Percentiles rank a stretch among this genome's conserved stretches.
Conservation (phyloP, 2,329 filamentous ascomycete genomes). For the Zopfia rhizophila region DNA sequence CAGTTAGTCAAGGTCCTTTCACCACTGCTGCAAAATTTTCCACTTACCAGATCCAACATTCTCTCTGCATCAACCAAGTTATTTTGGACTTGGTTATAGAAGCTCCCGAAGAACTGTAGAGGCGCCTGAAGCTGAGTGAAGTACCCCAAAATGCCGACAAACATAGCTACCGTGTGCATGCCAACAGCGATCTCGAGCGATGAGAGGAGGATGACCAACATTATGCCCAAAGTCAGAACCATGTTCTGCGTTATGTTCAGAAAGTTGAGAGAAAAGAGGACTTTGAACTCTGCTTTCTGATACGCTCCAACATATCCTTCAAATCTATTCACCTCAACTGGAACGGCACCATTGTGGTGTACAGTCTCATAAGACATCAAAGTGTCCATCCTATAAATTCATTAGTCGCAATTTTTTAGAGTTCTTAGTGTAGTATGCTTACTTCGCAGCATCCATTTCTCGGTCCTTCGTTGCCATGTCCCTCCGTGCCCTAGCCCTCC, state of each 20-base stretch:
- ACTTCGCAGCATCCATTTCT: slow-evolving; percentile 62
- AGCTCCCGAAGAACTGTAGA: slow-evolving; percentile 32
- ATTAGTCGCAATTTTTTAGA: slow-evolving; percentile 3
- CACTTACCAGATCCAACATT: slow-evolving; percentile 30
- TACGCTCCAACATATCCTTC: slow-evolving; percentile 12
- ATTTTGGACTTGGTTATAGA: slow-evolving; percentile 33
- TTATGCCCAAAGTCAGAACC: slow-evolving; percentile 22
- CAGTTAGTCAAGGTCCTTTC: background rate
- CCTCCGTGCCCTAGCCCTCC: slow-evolving; percentile 55
- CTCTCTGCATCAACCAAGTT: slow-evolving; percentile 33
- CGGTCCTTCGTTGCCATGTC: slow-evolving; percentile 58
- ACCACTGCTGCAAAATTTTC: background rate
- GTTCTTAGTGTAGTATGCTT: slow-evolving; percentile 14
- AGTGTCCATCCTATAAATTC: slow-evolving; percentile 53
- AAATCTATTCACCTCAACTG: slow-evolving; percentile 16
- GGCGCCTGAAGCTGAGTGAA: slow-evolving; percentile 33
- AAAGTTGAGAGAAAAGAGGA: slow-evolving; percentile 25
- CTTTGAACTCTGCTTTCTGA: slow-evolving; percentile 27
- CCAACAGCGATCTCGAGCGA: slow-evolving; percentile 22
- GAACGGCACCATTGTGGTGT: slow-evolving; percentile 27
- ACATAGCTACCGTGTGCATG: slow-evolving; percentile 20
- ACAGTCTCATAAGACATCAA: slow-evolving; percentile 59
- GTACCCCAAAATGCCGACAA: slow-evolving; percentile 29
- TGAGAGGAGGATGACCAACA: slow-evolving; percentile 19
- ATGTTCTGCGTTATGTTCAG: slow-evolving; percentile 30